These are phyloP conservation scores for Mucor piriformis DNA, from an alignment of 371 early-diverging fungal genomes.

Conservation along the genomic window DNA sequence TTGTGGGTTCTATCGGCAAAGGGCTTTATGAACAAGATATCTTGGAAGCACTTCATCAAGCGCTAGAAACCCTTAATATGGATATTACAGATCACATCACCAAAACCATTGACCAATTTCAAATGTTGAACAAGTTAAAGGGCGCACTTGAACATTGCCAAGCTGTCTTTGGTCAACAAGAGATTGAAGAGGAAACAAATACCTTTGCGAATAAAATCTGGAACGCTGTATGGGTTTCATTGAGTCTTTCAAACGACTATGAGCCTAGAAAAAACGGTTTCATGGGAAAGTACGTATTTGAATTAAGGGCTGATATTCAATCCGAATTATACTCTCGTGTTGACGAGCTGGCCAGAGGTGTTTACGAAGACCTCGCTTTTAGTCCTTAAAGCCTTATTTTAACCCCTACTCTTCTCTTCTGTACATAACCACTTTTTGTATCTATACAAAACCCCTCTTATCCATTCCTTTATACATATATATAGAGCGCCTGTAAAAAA, in stretches of 20 bases:
- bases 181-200: neutral
- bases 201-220: slow-evolving; percentile 11
- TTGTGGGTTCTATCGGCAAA: slow-evolving; percentile 10
- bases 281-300: slow-evolving; percentile 13
- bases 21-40: slow-evolving; percentile 14
- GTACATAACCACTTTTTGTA: neutral
- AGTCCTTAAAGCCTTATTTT: neutral
- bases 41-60: slow-evolving; percentile 6
- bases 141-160: slow-evolving; percentile 9
- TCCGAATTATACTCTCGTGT: slow-evolving; percentile 18
- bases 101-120: slow-evolving; percentile 4
- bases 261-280: slow-evolving; percentile 11
- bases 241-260: neutral
- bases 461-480: neutral
- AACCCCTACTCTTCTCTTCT: neutral
- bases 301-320: slow-evolving; percentile 19
- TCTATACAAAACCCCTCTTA: neutral
- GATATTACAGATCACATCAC: slow-evolving; percentile 22
- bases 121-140: slow-evolving; percentile 9
- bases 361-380: slow-evolving; percentile 24
- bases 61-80: slow-evolving; percentile 19
- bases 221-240: slow-evolving; percentile 9
- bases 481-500: slow-evolving; percentile 1
- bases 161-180: neutral
- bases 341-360: slow-evolving; percentile 13